Evolutionary conservation across 805 yeast species (phyloP), one percentile per base, ranked within the genome.

Genomic region (Grigorovia humatica): DNA sequence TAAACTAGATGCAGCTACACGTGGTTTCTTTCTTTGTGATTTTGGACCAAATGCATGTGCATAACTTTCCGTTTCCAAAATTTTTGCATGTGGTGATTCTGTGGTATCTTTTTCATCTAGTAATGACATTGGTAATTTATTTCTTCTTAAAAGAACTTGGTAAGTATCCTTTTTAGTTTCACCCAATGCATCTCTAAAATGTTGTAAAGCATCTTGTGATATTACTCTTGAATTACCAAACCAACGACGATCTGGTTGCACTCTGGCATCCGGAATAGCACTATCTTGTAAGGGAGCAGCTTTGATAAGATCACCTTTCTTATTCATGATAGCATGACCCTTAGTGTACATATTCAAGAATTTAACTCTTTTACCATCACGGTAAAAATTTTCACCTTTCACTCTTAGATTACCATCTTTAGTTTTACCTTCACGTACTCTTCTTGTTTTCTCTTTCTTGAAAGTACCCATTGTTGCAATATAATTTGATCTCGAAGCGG

Each of bases 151-250:
- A 53, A 91, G 72, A 44, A 91, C 96, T 63, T 90, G 95, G 67
- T 89, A 91, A 4, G 82, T 74, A 63, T 91, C 95, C 58, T 82
- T 76, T 61, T 83, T 79, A 62, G 85, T 85, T 55, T 84, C 95
- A 47, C 93, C 95, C 72, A 91, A 76, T 9, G 97, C 97, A 59
- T 87, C 93, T 67, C 99, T 78, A 73, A 91, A 91, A 72, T 93
- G 98, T 30, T 85, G 75, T 62, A 91, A 74, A 1, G 98, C 96
- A 74, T 93, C 96, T 68, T 91, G 99, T 4, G 97, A 91, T 64
- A 91, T 91, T 43, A 91, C 99, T 65, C 99, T 80, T 13, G 99
- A 88, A 70, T 89, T 93, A 48, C 96, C 96, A 66, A 93, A 93
- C 99, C 98, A 91, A 65, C 95, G 81, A 68, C 96, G 80, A 69